phyloP scores from a whole-genome alignment of 1,284 basidiomycete genomes.

The Naganishia cerealis region DNA sequence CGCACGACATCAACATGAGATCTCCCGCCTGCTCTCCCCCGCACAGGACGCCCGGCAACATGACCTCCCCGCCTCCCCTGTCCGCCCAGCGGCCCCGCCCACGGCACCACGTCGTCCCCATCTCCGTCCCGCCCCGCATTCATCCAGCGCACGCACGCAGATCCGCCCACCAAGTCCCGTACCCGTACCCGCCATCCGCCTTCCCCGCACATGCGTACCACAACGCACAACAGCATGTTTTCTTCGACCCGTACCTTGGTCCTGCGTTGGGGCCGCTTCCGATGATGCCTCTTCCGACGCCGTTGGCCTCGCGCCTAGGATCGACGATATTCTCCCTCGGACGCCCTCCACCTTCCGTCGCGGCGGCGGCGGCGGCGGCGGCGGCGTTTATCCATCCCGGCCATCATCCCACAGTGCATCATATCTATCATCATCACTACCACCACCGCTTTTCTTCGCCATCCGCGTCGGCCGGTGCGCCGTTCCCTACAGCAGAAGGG shows the following conservation, averaged over 20 bases:
- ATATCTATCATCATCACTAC: conserved; percentile 23
- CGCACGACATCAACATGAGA: neutral
- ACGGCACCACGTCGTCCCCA: neutral
- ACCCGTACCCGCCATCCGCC: neutral
- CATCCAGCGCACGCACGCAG: neutral
- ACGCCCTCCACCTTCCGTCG: neutral
- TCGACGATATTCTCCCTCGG: neutral
- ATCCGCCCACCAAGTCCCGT: neutral
- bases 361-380: too few relatives aligned
- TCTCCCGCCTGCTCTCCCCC: too few relatives aligned
- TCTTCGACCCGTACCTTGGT: neutral
- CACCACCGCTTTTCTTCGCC: neutral
- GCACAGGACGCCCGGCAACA: neutral
- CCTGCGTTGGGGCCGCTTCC: neutral
- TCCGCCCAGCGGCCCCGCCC: neutral
- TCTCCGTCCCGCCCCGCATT: neutral
- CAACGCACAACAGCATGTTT: neutral
- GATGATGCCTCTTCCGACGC: neutral
- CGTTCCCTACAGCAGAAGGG: neutral
- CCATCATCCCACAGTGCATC: neutral
- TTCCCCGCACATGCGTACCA: neutral
- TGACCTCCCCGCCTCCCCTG: neutral
- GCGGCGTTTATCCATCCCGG: neutral
- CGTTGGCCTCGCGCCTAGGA: neutral
- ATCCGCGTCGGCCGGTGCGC: neutral